Percentiles rank a stretch among this genome's conserved stretches.
Conservation (phyloP, 805 yeast species). For the Hanseniaspora mollemarum region DNA sequence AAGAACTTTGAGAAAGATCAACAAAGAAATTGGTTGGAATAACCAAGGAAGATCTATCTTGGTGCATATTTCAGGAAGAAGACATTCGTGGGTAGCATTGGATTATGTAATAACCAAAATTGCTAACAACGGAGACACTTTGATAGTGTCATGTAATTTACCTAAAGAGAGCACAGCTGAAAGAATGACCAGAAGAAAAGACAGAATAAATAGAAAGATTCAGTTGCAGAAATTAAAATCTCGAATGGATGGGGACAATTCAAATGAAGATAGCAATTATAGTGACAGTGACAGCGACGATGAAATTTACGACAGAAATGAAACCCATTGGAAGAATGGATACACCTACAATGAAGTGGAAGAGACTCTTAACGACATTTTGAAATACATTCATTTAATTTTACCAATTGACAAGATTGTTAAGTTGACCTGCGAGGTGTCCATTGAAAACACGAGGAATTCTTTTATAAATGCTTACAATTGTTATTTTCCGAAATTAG, state of each 20-base stretch:
- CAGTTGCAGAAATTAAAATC: constrained; percentile 1
- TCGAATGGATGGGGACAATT: constrained; percentile 5
- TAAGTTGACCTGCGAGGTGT: constrained; percentile 29
- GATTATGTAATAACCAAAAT: constrained; percentile 54
- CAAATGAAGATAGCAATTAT: constrained; percentile 16
- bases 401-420: constrained; percentile 22
- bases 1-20: constrained; percentile 22
- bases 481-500: constrained; percentile 28
- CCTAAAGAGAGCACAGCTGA: constrained; percentile 18
- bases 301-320: constrained; percentile 17
- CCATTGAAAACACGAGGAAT: constrained; percentile 24
- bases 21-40: constrained; percentile 24
- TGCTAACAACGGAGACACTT: constrained; percentile 53
- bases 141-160: constrained; percentile 45
- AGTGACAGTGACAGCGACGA: constrained; percentile 17
- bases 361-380: constrained; percentile 22
- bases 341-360: constrained; percentile 24
- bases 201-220: constrained; percentile 15
- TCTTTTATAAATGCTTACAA: constrained; percentile 26
- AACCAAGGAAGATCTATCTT: constrained; percentile 38
- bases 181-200: constrained; percentile 11
- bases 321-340: constrained; percentile 27
- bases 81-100: constrained; percentile 71
- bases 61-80: constrained; percentile 57
- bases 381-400: constrained; percentile 21